These are phyloP conservation scores for Trichosanthes cucumerina DNA, from an alignment of 306 rosid species.

Conservation along the genomic window DNA sequence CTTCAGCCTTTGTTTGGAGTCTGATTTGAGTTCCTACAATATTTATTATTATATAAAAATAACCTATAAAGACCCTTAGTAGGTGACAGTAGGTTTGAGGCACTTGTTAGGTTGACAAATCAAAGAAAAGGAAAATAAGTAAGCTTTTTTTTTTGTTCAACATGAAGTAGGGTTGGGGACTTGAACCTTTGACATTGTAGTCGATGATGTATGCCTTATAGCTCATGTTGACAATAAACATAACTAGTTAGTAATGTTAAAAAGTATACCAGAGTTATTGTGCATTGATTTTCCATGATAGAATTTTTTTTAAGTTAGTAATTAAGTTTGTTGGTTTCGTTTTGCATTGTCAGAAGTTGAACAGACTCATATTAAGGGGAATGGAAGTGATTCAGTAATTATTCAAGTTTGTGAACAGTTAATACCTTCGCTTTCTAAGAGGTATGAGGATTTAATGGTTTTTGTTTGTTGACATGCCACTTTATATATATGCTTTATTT, in stretches of 20 bases:
- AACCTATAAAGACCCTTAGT: not conserved
- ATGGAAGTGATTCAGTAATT: slow-evolving; percentile 15
- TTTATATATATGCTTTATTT: not conserved
- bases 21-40: not conserved
- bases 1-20: not conserved
- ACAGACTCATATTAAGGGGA: slow-evolving; percentile 17
- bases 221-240: not conserved
- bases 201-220: not conserved
- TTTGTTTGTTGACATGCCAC: not conserved
- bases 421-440: slow-evolving; percentile 42
- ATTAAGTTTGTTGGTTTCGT: not conserved
- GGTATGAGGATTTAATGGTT: slow-evolving; percentile 34
- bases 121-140: not conserved
- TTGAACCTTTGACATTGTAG: no score
- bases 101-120: not conserved
- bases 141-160: not conserved
- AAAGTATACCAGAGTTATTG: not conserved
- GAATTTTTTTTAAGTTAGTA: not conserved
- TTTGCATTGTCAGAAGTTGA: slow-evolving; percentile 21
- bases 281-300: not conserved
- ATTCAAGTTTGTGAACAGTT: slow-evolving; percentile 36
- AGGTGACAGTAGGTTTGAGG: not conserved
- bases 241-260: not conserved
- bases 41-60: not conserved
- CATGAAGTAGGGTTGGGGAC: not conserved